Evolutionary conservation across 2,329 filamentous ascomycete species (phyloP), one percentile per base, ranked within the genome.

Genomic region (Plectosphaerella sp.): DNA sequence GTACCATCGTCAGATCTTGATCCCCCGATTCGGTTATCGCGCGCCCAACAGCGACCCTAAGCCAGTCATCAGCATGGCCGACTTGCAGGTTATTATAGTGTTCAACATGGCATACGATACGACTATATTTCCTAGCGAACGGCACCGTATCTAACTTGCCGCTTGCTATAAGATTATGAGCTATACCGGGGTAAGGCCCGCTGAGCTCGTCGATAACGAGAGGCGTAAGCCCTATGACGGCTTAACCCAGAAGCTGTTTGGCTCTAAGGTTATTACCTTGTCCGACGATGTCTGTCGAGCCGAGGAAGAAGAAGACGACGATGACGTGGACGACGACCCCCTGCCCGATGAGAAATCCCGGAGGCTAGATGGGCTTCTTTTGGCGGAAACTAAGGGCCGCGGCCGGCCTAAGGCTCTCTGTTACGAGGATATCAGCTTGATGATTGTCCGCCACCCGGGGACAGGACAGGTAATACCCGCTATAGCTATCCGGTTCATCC

Each of bases 31-130:
- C 25, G 16, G 49, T n/a, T 54, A 64, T 20, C 51, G 50, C n/a
- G 43, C 54, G 9, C 60, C 54, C 1, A 66, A 65, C 42, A 57
- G 58, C 14, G 20, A 62, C 45, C 48, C 57, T n/a, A 64, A 65
- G 54, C 57, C 50, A 18, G 61, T 66, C 7, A 51, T 63, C 7
- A 58, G 59, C 35, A 49, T 55, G 2, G 48, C 61, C 41, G 56
- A 56, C 48, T 50, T 65, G 6, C 47, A 53, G 16, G 50, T 58
- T 8, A 57, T 69, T 14, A 51, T 63, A 2, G 60, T 45, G 1
- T 67, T 66, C 14, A 69, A 68, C 33, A 64, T 67, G 24, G 48
- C 50, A 2, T 67, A 64, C 48, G 45, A 69, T 45, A 61, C 48
- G 0, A 51, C 54, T 15, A 57, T 63, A 41, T 64, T 66, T 50